Base-by-base conservation (phyloP, 345 rosid species). In the Rhodamnia argentea region DNA sequence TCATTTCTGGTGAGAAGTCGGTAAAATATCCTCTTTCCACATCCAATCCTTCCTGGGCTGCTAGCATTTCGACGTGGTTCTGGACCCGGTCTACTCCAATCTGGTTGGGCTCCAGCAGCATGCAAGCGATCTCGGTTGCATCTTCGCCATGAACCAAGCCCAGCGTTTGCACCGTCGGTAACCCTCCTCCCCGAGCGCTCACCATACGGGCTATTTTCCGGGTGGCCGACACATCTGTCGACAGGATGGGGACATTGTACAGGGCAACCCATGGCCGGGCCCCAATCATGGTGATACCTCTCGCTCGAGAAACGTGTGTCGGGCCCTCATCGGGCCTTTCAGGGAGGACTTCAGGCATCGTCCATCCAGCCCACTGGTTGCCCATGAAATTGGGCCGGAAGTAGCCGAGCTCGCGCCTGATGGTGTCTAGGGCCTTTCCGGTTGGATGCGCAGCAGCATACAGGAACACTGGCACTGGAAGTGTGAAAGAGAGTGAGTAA, bases 21-120 rank as follows among this genome's bases (percentile, higher is more conserved):
- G 96, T 94, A 83, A 91, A 94, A 56, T 94, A 93, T 51, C 96
- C 96, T 87, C 90, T 90, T 85, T 91, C 93, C n/a, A 90, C 93
- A 52, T 91, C 93, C 82, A 94, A 54, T 18, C 96, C 93, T 78
- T 90, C 93, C 60, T 89, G 82, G 27, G 90, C 91, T 20, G 93
- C 96, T 23, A 94, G 86, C 90, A 88, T 89, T 85, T 94, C 95
- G 37, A 94, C 91, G 81, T 84, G 85, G 75, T 82, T 86, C 88
- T 93, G 93, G n/a, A 94, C 95, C 86, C 90, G 87, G 85, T 94
- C 94, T 7, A 91, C 91, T 52, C 95, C 96, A 56, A 94, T 86
- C 85, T 51, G 89, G 56, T 91, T 94, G 18, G 94, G 94, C 88
- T 93, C 95, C 89, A 93, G 82, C 42, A 94, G 91, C 90, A 92